Evolutionary conservation across 2,329 filamentous ascomycete genomes (phyloP).

Genomic region (Pseudocercospora vitis): DNA sequence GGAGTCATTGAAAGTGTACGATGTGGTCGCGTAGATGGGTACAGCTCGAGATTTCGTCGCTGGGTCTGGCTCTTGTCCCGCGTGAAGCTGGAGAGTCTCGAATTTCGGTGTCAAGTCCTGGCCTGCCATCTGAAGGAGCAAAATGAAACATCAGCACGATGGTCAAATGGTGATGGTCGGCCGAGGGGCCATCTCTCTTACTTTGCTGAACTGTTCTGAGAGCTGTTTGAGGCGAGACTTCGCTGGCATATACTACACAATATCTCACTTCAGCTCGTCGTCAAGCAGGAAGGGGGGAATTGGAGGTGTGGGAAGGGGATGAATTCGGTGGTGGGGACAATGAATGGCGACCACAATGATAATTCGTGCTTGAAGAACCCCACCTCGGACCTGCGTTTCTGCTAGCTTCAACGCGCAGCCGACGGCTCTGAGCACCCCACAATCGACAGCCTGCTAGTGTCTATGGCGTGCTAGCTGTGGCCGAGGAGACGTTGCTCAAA

Average conservation of each 20-base stretch:
- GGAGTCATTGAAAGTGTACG: slow-evolving; percentile 91
- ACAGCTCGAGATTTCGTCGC: slow-evolving; percentile 85
- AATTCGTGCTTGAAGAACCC: slow-evolving; percentile 2
- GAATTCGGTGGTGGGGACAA: slow-evolving; percentile 5
- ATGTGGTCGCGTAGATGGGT: slow-evolving; percentile 93
- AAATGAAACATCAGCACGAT: slow-evolving; percentile 6
- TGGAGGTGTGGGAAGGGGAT: neutral
- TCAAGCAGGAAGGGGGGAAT: neutral
- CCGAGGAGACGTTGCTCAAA: neutral
- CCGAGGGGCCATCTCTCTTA: too few species aligned
- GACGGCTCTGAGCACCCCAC: neutral
- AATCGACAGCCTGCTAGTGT: neutral
- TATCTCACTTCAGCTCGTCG: neutral
- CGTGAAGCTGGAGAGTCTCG: slow-evolving; percentile 54
- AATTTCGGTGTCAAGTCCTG: slow-evolving; percentile 48
- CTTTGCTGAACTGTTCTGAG: slow-evolving; percentile 28
- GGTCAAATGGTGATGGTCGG: neutral
- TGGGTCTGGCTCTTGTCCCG: slow-evolving; percentile 72
- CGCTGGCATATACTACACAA: slow-evolving; percentile 15
- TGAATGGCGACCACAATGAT: slow-evolving; percentile 7
- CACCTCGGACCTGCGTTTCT: too few species aligned
- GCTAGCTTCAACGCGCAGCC: neutral
- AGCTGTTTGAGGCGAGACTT: slow-evolving; percentile 30
- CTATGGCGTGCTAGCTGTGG: neutral
- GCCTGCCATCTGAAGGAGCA: slow-evolving; percentile 32